phyloP scores from a whole-genome alignment of 352 stramenopile species.

The Thalassiosira hispida region DNA sequence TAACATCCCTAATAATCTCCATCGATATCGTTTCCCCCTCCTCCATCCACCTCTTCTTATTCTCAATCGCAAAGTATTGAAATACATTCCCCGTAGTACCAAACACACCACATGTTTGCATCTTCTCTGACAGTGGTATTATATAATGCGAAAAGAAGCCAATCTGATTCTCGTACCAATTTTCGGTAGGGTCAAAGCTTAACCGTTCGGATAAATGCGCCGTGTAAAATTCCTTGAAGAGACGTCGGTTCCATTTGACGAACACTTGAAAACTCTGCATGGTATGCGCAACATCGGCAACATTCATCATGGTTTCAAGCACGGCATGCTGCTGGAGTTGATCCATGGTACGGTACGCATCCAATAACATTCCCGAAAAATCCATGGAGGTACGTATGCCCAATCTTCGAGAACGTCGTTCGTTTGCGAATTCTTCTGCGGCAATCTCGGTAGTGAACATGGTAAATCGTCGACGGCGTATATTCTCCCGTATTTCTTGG shows the following conservation, averaged over 20 bases:
- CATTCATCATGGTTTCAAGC: constrained; percentile 60
- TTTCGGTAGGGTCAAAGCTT: constrained; percentile 43
- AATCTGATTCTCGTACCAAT: constrained; percentile 73
- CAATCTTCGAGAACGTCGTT: constrained; percentile 21
- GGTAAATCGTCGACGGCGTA: constrained; percentile 31
- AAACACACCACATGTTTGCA: constrained; percentile 66
- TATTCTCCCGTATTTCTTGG: constrained; percentile 17
- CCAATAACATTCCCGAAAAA: constrained; percentile 52
- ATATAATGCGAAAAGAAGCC: constrained; percentile 73
- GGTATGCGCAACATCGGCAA: constrained; percentile 59
- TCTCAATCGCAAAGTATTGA: constrained; percentile 68
- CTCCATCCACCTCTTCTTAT: constrained; percentile 58
- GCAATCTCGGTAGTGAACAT: constrained; percentile 38
- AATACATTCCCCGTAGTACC: constrained; percentile 60
- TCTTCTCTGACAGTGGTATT: constrained; percentile 65
- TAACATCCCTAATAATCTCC: constrained; percentile 53
- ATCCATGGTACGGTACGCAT: constrained; percentile 37
- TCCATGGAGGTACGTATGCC: constrained; percentile 56
- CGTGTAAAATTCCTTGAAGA: constrained; percentile 62
- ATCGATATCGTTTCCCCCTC: constrained; percentile 52
- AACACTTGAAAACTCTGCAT: constrained; percentile 55
- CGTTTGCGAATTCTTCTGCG: constrained; percentile 34
- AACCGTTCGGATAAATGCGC: constrained; percentile 36
- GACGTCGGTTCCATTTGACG: constrained; percentile 64
- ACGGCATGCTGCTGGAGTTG: constrained; percentile 52